phyloP scores from a whole-genome alignment of 495 filamentous ascomycete genomes.

The Usnea hakonensis region DNA sequence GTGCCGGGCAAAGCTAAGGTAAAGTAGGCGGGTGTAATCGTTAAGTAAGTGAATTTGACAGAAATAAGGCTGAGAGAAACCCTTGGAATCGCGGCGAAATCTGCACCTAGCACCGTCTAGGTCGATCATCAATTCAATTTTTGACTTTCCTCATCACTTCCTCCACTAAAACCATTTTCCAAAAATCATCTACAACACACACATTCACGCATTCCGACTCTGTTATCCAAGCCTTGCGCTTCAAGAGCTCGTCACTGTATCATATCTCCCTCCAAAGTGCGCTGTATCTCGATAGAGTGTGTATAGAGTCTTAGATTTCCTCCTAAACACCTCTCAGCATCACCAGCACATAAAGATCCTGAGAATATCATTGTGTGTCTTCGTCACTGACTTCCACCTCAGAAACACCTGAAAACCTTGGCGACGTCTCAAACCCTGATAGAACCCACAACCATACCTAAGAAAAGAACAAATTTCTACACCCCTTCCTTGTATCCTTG shows the following conservation, averaged over 20 bases:
- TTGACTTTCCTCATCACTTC: background rate
- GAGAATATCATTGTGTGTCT: background rate
- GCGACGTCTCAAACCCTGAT: too few species aligned
- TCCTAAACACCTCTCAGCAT: background rate
- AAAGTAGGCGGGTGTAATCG: background rate
- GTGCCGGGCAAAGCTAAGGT: too few species aligned
- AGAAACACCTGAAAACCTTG: too few species aligned
- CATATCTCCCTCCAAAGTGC: background rate
- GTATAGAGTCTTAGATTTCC: background rate
- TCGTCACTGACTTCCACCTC: background rate
- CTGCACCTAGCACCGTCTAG: background rate
- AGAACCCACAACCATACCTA: background rate
- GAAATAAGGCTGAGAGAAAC: conserved; percentile 17
- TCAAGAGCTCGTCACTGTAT: background rate
- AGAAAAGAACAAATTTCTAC: background rate
- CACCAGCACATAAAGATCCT: background rate
- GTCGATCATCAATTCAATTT: conserved; percentile 16
- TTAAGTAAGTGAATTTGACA: background rate
- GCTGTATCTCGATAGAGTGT: background rate
- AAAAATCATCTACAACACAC: background rate
- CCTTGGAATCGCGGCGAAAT: conserved; percentile 22
- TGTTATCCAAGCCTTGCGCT: background rate
- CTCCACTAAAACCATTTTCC: background rate
- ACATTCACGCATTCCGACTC: background rate
- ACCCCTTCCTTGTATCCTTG: background rate